phyloP scores from a whole-genome alignment of 2,329 filamentous ascomycete species.

The Epichloe amarillans region DNA sequence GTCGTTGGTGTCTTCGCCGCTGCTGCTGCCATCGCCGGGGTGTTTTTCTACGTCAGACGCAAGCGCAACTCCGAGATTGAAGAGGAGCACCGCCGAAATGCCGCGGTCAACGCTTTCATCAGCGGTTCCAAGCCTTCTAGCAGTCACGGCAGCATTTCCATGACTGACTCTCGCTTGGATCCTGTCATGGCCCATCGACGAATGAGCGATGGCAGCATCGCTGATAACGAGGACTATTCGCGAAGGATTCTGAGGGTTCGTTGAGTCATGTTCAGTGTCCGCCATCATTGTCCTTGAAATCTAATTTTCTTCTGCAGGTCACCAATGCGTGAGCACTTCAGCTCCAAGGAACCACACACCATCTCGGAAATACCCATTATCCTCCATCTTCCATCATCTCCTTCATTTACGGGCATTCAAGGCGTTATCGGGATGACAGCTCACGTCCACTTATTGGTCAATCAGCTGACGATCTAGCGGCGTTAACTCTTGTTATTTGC shows the following conservation, averaged over 20 bases:
- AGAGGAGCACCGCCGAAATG: slow-evolving; percentile 72
- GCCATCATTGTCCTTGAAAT: background rate
- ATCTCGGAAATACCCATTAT: slow-evolving; percentile 8
- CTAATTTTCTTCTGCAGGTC: slow-evolving; percentile 25
- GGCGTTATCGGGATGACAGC: slow-evolving; percentile 29
- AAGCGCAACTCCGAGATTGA: slow-evolving; percentile 66
- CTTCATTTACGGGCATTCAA: slow-evolving; percentile 23
- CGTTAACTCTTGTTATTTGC: slow-evolving; percentile 19
- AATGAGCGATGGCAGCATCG: slow-evolving; percentile 90
- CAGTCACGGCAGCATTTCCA: slow-evolving; percentile 52
- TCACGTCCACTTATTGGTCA: slow-evolving; percentile 24
- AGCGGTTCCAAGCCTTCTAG: slow-evolving; percentile 47
- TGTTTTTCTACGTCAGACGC: slow-evolving; percentile 62
- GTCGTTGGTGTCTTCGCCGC: slow-evolving; percentile 70
- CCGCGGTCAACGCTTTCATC: slow-evolving; percentile 66
- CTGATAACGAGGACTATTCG: slow-evolving; percentile 94
- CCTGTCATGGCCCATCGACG: slow-evolving; percentile 72
- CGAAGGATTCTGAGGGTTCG: slow-evolving; percentile 86
- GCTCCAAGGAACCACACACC: background rate
- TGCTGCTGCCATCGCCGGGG: slow-evolving; percentile 50
- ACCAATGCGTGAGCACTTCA: slow-evolving; percentile 39
- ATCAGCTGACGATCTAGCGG: slow-evolving; percentile 21
- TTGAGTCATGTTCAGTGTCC: slow-evolving; percentile 6
- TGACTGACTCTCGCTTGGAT: slow-evolving; percentile 74
- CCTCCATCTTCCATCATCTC: slow-evolving; percentile 17